Evolutionary conservation across 306 rosid species (phyloP).

Genomic region (Inga leiocalycina): DNA sequence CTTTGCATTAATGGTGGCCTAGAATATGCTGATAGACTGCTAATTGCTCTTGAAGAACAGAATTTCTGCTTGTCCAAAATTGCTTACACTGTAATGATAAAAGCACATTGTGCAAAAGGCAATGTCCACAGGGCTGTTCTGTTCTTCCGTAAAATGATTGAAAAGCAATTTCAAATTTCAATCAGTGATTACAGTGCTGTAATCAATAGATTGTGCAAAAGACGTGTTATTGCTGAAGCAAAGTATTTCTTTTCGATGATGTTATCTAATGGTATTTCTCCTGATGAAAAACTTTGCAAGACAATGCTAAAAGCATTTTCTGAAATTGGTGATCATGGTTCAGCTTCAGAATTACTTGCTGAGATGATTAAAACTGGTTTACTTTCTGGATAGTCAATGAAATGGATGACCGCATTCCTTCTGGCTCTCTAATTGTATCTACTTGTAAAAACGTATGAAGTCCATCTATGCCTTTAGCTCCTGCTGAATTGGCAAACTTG

Average conservation of each 20-base stretch:
- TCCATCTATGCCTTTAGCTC: background rate
- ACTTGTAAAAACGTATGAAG: background rate
- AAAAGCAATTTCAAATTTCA: slow-evolving; percentile 11
- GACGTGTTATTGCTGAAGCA: slow-evolving; percentile 44
- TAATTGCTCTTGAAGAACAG: slow-evolving; percentile 14
- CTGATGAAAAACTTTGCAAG: slow-evolving; percentile 48
- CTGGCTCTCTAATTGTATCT: background rate
- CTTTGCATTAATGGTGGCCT: slow-evolving; percentile 55
- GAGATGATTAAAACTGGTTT: slow-evolving; percentile 53
- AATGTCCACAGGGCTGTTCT: slow-evolving; percentile 5
- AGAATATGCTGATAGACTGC: slow-evolving; percentile 45
- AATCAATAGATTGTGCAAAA: slow-evolving; percentile 52
- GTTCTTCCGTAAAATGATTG: slow-evolving; percentile 18
- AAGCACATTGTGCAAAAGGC: slow-evolving; percentile 18
- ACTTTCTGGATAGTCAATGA: slow-evolving; percentile 31
- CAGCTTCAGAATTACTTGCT: slow-evolving; percentile 46
- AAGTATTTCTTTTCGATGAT: slow-evolving; percentile 54
- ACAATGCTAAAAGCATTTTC: slow-evolving; percentile 45
- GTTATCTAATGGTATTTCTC: slow-evolving; percentile 43
- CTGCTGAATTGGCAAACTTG: background rate
- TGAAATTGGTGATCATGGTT: slow-evolving; percentile 31
- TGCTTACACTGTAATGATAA: slow-evolving; percentile 14
- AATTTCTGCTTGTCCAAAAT: slow-evolving; percentile 16
- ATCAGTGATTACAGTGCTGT: slow-evolving; percentile 11
- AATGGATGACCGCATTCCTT: background rate